phyloP scores from a whole-genome alignment of 2,329 filamentous ascomycete genomes.

The Phialophora macrospora region DNA sequence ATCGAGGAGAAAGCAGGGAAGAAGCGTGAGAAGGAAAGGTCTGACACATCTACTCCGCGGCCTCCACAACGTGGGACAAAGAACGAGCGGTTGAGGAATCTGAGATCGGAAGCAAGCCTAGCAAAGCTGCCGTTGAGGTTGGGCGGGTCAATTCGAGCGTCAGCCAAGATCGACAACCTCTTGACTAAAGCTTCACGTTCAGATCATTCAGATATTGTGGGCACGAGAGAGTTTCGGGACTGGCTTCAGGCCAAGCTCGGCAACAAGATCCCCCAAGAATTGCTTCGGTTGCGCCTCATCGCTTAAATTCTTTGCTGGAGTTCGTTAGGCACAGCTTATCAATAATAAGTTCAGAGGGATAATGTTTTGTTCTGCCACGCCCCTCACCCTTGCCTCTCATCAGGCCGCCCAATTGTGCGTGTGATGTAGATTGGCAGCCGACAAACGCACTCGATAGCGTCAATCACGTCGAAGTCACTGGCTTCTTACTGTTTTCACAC shows the following conservation, averaged over 20 bases:
- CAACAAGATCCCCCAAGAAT: neutral
- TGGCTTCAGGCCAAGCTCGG: neutral
- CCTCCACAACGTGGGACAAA: neutral
- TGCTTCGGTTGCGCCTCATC: slow-evolving; percentile 5
- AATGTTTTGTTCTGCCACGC: neutral
- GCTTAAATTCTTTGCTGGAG: neutral
- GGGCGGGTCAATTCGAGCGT: neutral
- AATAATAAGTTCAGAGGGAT: neutral
- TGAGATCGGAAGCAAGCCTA: neutral
- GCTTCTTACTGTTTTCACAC: neutral
- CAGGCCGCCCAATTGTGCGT: neutral
- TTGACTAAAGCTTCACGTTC: slow-evolving; percentile 3
- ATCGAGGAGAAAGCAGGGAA: neutral
- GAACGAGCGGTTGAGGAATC: neutral
- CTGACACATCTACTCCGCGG: neutral
- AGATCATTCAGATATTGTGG: neutral
- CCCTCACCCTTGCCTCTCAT: neutral
- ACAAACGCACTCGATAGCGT: neutral
- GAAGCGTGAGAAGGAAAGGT: neutral
- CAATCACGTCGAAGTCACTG: neutral
- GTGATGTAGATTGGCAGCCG: neutral
- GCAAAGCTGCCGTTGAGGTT: neutral
- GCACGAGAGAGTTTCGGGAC: neutral
- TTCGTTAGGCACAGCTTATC: neutral
- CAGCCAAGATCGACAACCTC: slow-evolving; percentile 2